These are phyloP conservation scores for Nepenthes mirabilis DNA, from an alignment of 148 eudicot genomes.

Conservation along the genomic window DNA sequence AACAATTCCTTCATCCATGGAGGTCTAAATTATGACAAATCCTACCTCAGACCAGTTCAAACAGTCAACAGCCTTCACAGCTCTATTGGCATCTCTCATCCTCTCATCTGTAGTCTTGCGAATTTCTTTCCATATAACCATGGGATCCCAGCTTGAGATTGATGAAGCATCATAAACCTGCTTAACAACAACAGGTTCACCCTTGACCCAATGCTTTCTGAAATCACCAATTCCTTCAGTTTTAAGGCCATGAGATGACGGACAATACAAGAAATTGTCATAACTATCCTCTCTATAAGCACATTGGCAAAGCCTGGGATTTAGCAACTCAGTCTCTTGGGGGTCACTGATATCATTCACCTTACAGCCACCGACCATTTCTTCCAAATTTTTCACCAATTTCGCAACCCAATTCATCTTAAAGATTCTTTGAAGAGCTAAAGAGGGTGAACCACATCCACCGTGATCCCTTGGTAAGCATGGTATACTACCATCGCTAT, in stretches of 20 bases:
- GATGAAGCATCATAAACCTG: slow-evolving; percentile 55
- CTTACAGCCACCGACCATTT: slow-evolving; percentile 84
- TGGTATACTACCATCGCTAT: slow-evolving; percentile 65
- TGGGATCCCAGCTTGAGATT: slow-evolving; percentile 72
- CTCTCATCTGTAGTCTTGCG: slow-evolving; percentile 59
- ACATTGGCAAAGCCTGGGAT: slow-evolving; percentile 31
- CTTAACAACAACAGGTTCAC: slow-evolving; percentile 73
- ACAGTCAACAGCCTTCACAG: slow-evolving; percentile 83
- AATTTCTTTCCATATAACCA: slow-evolving; percentile 71
- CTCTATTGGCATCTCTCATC: slow-evolving; percentile 49
- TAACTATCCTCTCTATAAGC: slow-evolving; percentile 34
- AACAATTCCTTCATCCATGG: background rate
- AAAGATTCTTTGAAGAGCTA: slow-evolving; percentile 65
- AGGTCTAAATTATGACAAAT: background rate
- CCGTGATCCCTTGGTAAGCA: slow-evolving; percentile 71
- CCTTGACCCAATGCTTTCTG: slow-evolving; percentile 64
- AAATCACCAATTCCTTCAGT: slow-evolving; percentile 58
- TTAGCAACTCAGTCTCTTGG: slow-evolving; percentile 12
- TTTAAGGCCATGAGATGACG: slow-evolving; percentile 51
- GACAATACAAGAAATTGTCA: slow-evolving; percentile 62
- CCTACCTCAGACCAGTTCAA: slow-evolving; percentile 71
- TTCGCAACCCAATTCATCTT: slow-evolving; percentile 98
- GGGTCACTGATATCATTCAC: slow-evolving; percentile 18
- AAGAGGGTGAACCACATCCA: slow-evolving; percentile 58
- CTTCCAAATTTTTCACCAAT: slow-evolving; percentile 82